A percentile compares a stretch with the other conserved stretches of the same genome.
Evolutionary conservation across 1,284 basidiomycete genomes (phyloP).

Genomic region (Hemileia vastatrix): DNA sequence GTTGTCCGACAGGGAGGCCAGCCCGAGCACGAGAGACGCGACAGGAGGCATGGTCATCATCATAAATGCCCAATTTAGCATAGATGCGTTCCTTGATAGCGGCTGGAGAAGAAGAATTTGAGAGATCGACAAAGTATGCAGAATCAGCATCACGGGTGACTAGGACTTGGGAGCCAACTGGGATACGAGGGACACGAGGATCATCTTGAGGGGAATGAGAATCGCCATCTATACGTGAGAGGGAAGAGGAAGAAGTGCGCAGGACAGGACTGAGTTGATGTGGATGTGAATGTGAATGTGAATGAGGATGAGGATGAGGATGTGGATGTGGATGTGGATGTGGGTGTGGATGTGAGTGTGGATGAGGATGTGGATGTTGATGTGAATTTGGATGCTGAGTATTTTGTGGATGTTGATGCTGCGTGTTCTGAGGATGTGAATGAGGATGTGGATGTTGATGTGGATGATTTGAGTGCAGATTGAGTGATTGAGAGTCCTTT

Average conservation of each 20-base stretch:
- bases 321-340: background rate
- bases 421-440: too few relatives aligned
- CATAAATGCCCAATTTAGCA: slow-evolving; percentile 22
- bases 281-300: background rate
- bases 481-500: background rate
- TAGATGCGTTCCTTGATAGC: slow-evolving; percentile 24
- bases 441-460: background rate
- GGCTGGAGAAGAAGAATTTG: slow-evolving; percentile 16
- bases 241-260: background rate
- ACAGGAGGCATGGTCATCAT: slow-evolving; percentile 21
- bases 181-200: slow-evolving; percentile 12
- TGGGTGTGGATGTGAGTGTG: background rate
- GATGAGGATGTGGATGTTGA: background rate
- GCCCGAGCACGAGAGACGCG: slow-evolving; percentile 18
- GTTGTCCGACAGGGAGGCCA: slow-evolving; percentile 19
- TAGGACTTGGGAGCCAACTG: slow-evolving; percentile 18
- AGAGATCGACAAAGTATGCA: slow-evolving; percentile 23
- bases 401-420: background rate
- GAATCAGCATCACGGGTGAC: slow-evolving; percentile 22
- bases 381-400: background rate
- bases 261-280: background rate
- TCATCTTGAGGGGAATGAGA: background rate
- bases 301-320: background rate
- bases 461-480: background rate
- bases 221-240: background rate